These are phyloP conservation scores for Exophiala alcalophila DNA, from an alignment of 2,329 filamentous ascomycete species.

Conservation along the genomic window DNA sequence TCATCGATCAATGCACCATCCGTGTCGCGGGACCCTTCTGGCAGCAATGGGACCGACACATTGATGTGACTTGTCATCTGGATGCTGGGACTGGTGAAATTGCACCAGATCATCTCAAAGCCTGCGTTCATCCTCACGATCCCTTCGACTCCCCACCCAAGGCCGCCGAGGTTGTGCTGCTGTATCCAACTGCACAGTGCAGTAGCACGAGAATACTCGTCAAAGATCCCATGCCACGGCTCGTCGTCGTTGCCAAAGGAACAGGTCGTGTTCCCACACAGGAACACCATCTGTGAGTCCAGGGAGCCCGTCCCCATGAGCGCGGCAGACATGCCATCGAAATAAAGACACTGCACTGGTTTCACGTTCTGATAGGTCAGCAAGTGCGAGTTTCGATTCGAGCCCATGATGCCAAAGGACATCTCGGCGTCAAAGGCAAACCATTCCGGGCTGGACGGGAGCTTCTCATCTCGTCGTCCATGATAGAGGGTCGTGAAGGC, in stretches of 20 bases:
- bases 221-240: conserved; percentile 38
- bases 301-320: conserved; percentile 48
- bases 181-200: conserved; percentile 49
- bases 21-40: conserved; percentile 7
- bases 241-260: conserved; percentile 28
- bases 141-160: conserved; percentile 51
- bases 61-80: conserved; percentile 46
- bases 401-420: conserved; percentile 55
- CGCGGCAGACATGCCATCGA: conserved; percentile 52
- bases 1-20: background rate
- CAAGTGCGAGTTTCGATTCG: conserved; percentile 43
- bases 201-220: conserved; percentile 49
- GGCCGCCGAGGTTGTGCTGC: conserved; percentile 41
- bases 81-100: conserved; percentile 47
- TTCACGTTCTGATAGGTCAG: conserved; percentile 50
- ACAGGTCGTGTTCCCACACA: conserved; percentile 48
- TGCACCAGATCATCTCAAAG: conserved; percentile 54
- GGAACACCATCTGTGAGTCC: conserved; percentile 51
- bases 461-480: conserved; percentile 42
- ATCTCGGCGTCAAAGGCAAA: conserved; percentile 53
- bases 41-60: conserved; percentile 45
- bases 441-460: conserved; percentile 52
- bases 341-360: conserved; percentile 46
- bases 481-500: conserved; percentile 51
- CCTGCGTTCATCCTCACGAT: conserved; percentile 53